Base-by-base conservation (phyloP, 192 early-diverging fungal genomes). In the Endogone sp. region DNA sequence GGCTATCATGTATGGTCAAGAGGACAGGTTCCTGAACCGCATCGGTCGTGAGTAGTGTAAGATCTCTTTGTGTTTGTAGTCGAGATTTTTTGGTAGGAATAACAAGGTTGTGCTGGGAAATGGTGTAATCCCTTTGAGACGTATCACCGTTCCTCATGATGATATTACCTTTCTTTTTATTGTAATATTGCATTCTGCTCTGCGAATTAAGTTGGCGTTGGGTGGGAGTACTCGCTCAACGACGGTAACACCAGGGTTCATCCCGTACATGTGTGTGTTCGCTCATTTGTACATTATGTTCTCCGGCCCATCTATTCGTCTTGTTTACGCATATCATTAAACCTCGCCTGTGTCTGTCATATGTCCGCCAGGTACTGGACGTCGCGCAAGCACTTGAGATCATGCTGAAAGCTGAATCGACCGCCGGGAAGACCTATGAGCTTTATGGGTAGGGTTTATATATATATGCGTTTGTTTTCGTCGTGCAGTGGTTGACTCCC, bases 1-100 rank as follows among this genome's bases (percentile, higher is more conserved):
- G 24, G 86, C 87, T 30, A 88, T 82, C 54, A 90, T 98, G 81
- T 96, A 90, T 65, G 97, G 97, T 60, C 80, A 88, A 67, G 97
- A 99, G 75, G 95, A 98, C 82, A 81, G 89, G 66, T 94, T 99
- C 83, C 89, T 93, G 79, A 95, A 94, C 82, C 86, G 90, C 78
- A 88, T 95, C 58, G 94, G 93, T 68, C 82, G 81, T 81, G 74
- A 67, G 79, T 77, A 11, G 0, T 16, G 37, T 11, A 49, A 16
- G 9, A 16, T 16, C 16, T 49, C 16, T 16, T n/a, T 22, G 2
- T 3, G 27, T n/a, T 0, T 71, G n/a, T 75, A 6, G n/a, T 24
- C 49, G 23, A 64, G 56, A 66, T 60, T 56, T 16, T 58, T 68
- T 22, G 11, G 2, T 58, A 78, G 69, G 77, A 63, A 81, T 68